Conservation (phyloP, 805 yeast genomes). For the Peterozyma toletana region DNA sequence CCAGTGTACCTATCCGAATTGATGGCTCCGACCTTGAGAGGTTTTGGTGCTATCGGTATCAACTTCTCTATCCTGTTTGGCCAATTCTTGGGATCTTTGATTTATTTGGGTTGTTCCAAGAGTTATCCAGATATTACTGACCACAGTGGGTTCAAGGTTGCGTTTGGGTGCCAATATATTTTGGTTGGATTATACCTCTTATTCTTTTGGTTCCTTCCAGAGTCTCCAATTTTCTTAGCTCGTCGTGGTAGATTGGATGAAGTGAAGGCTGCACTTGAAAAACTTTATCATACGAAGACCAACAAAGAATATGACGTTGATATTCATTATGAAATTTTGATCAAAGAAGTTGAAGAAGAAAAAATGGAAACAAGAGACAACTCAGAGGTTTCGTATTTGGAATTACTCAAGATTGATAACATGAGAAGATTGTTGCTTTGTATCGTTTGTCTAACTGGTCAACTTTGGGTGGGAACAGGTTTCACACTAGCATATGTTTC, state of each 20-base stretch:
- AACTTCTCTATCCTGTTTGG: constrained; percentile 4
- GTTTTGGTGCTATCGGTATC: constrained; percentile 3
- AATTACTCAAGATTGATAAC: too few relatives aligned
- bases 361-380: too few relatives aligned
- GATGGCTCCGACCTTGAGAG: neutral
- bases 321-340: constrained; percentile 34
- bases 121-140: neutral
- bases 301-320: constrained; percentile 33
- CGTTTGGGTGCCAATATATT: neutral
- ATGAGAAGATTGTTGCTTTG: too few relatives aligned
- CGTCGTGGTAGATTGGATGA: constrained; percentile 41
- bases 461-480: too few relatives aligned
- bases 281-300: constrained; percentile 31
- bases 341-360: too few relatives aligned
- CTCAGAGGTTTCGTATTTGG: too few relatives aligned
- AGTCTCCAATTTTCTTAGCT: constrained; percentile 60
- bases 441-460: too few relatives aligned
- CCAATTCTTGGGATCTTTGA: constrained; percentile 1
- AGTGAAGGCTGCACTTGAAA: constrained; percentile 45
- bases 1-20: neutral
- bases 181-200: neutral
- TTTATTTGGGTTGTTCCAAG: neutral
- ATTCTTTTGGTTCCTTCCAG: constrained; percentile 45
- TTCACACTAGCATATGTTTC: constrained; percentile 4
- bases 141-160: too few relatives aligned